Conservation (phyloP, 2,329 filamentous ascomycete species). For the Nemania sp. region DNA sequence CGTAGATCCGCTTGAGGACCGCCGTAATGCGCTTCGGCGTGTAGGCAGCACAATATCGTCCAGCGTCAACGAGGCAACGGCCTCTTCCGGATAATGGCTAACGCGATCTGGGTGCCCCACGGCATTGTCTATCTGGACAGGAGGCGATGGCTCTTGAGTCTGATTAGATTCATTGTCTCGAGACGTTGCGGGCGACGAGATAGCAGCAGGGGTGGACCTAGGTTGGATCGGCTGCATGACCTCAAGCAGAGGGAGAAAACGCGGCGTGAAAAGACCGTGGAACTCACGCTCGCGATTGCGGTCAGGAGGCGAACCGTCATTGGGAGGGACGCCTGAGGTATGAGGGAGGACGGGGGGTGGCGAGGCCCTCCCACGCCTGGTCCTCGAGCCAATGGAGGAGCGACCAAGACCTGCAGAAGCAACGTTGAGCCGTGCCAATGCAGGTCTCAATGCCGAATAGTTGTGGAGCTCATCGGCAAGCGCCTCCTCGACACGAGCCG, state of each 20-base stretch:
- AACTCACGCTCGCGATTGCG: conserved; percentile 64
- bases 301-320: conserved; percentile 52
- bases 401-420: conserved; percentile 25
- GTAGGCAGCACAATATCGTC: conserved; percentile 56
- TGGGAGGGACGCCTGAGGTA: conserved; percentile 44
- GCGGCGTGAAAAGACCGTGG: conserved; percentile 65
- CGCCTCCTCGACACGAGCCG: conserved; percentile 50
- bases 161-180: conserved; percentile 32
- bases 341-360: conserved; percentile 48
- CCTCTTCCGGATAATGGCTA: conserved; percentile 52
- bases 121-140: conserved; percentile 27
- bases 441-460: conserved; percentile 52
- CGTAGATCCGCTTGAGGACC: conserved; percentile 57
- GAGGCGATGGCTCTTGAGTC: conserved; percentile 28
- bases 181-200: conserved; percentile 19
- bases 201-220: conserved; percentile 24
- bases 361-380: conserved; percentile 39
- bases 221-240: conserved; percentile 41
- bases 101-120: conserved; percentile 43
- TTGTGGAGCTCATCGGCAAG: conserved; percentile 51
- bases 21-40: conserved; percentile 60
- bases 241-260: conserved; percentile 65
- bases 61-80: conserved; percentile 56
- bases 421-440: conserved; percentile 35
- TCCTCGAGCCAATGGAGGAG: conserved; percentile 30